Conservation (phyloP, 139 green algal species). For the Picochlorum costavermella region DNA sequence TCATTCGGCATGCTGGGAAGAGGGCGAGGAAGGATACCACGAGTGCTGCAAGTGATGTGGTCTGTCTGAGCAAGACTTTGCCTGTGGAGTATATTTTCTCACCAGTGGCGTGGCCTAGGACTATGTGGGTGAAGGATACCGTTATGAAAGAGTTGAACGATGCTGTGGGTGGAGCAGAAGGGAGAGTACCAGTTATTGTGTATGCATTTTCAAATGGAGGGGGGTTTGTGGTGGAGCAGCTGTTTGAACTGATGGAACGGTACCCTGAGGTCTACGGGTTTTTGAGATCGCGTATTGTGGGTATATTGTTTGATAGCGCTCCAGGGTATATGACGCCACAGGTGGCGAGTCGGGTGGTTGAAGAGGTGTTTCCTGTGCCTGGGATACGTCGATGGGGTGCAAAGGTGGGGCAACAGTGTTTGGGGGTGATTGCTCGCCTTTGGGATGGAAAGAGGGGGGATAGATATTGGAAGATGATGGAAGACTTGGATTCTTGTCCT, state of each 20-base stretch:
- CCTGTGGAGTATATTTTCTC: conserved; percentile 14
- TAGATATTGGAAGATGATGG: conserved; percentile 18
- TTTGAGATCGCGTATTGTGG: background rate
- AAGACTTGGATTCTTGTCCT: conserved; percentile 10
- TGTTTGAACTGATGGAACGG: conserved; percentile 7
- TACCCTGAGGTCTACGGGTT: background rate
- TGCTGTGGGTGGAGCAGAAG: background rate
- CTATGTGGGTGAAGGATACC: conserved; percentile 3
- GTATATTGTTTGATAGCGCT: conserved; percentile 16
- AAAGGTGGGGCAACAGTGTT: too few relatives aligned
- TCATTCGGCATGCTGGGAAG: too few relatives aligned
- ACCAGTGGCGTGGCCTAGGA: background rate
- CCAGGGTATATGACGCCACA: conserved; percentile 7
- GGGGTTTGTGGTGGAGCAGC: conserved; percentile 16
- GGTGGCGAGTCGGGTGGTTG: background rate
- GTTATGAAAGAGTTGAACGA: background rate
- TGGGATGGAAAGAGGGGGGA: background rate
- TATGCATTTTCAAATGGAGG: conserved; percentile 29
- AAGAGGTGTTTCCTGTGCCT: background rate
- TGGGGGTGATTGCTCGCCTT: background rate
- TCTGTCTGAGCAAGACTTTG: conserved; percentile 3
- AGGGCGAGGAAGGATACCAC: background rate
- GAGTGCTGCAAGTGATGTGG: background rate
- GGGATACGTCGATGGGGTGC: background rate
- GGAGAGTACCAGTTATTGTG: conserved; percentile 2